A percentile compares a stretch with the other conserved stretches of the same genome.
phyloP scores from a whole-genome alignment of 306 rosid species.

The Abrus precatorius region DNA sequence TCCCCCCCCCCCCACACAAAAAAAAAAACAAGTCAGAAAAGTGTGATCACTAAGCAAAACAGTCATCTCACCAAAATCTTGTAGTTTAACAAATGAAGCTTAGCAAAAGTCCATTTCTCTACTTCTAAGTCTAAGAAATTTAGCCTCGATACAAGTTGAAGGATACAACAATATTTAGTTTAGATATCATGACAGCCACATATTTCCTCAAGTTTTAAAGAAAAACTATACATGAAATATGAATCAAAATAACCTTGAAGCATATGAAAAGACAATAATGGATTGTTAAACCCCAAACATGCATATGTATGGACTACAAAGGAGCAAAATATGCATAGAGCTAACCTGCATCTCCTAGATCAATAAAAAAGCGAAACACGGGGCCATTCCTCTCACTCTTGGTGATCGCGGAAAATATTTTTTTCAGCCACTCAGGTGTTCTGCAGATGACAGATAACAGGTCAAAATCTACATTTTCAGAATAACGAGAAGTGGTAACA shows the following conservation, averaged over 20 bases:
- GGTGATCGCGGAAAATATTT: conserved; percentile 76
- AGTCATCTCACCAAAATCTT: not conserved
- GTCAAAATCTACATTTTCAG: not conserved
- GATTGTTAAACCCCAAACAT: conserved; percentile 3
- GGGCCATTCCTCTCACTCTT: conserved; percentile 93
- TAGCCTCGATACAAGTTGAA: conserved; percentile 1
- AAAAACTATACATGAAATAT: conserved; percentile 5
- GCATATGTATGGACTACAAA: conserved; percentile 9
- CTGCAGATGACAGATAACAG: conserved; percentile 57
- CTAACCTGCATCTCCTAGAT: conserved; percentile 98
- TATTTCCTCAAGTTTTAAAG: conserved; percentile 9
- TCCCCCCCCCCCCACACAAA: too few relatives aligned
- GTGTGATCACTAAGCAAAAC: conserved; percentile 15
- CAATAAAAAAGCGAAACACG: conserved; percentile 94
- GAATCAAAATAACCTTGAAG: conserved; percentile 13
- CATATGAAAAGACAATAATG: conserved; percentile 19
- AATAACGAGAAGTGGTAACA: conserved; percentile 11
- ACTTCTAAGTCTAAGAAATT: not conserved
- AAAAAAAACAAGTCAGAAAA: conserved; percentile 4
- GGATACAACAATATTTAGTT: conserved; percentile 5
- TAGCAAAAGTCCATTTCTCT: not conserved
- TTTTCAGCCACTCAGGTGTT: conserved; percentile 95
- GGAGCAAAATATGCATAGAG: conserved; percentile 9
- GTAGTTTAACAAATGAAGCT: conserved; percentile 27
- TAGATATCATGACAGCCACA: conserved; percentile 25